Base-by-base conservation (phyloP, 768 basidiomycete species). In the Boletus rufocinnamomeus region DNA sequence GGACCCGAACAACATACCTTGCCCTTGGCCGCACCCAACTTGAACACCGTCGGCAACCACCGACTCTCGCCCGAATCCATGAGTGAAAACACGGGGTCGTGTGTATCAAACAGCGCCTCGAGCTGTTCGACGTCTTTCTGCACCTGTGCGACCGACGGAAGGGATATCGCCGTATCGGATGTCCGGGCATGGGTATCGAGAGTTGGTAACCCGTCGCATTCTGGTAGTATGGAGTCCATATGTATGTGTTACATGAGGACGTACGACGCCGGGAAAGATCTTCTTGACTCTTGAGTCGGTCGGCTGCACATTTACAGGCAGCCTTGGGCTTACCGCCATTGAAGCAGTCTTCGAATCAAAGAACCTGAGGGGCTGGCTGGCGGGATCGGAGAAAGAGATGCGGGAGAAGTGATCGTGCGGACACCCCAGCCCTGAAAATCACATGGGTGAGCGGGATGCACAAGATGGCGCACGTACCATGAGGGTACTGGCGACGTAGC, bases 1-100 rank as follows among this genome's bases (percentile, higher is more conserved):
- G 7, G 7, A 14, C 9, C 16, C 44, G n/a, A 28, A 47, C n/a
- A n/a, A n/a, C 38, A 72, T 25, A 88, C 93, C 83, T 98, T 98
- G 54, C 84, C 85, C 74, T 94, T 92, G 10, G 86, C 82, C 0
- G 90, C 86, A 0, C 87, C 90, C 16, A 99, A 73, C n/a, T n/a
- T n/a, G n/a, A n/a, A n/a, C 13, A 99, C 85, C 0, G 93, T 97
- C 13, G 96, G 97, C 50, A 99, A 75, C 97, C 97, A 99, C 46
- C 97, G 76, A 64, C 93, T 95, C 74, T 99, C 97, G 37, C 96
- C 79, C n/a, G 95, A 98, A 70, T 98, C 97, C 97, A 98, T 98
- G 25, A 98, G 79, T 34, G 98, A 77, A 73, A 95, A 98, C 4
- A 98, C 80, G 0, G 80, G 95, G 67, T 99, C 97, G 67, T 99